Evolutionary conservation across 257 asterid species (phyloP), one percentile per base, ranked within the genome.

Genomic region (Solanum okadae): DNA sequence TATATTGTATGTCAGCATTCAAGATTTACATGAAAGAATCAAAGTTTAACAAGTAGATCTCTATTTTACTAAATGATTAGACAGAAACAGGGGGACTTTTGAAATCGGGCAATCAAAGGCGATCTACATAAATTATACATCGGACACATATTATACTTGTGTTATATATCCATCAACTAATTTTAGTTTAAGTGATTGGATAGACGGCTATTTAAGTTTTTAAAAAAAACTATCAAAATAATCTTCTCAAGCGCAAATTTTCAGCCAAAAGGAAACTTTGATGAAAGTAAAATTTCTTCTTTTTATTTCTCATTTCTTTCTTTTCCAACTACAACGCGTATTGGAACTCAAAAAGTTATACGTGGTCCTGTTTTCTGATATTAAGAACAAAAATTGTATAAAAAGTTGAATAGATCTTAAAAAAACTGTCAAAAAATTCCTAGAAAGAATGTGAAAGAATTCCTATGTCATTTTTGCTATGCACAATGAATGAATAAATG

Each of bases 381-480:
- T 25, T n/a, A 67, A 81, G 37, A 85, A 38, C 86, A 89, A 68
- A 88, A 94, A 90, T 91, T 90, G 42, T 93, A 87, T 91, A 87
- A 91, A 85, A 93, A 88, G 31, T 65, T 78, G 85, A 40, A 42
- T 78, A 61, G 77, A 83, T 10, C 25, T 18, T 35, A 25, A 6
- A 76, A 18, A 73, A 70, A 49, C 3, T 52, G 65, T 52, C 83
- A 86, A 89, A 91, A 73, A 84, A 88, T 86, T 71, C 91, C 92
- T 90, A 22, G 65, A 88, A 90, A 91, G 70, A 90, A 89, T 90
- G 84, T 78, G 87, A 83, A 89, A 89, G 89, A 92, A 92, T 82
- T 84, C 89, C 92, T 90, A 87, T 35, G 85, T 89, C 92, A 89
- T 90, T 92, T 88, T 89, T 88, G 63, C 94, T 93, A 93, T 92